Conservation (phyloP, 1,284 basidiomycete genomes). For the Cutaneotrichosporon dermatis region DNA sequence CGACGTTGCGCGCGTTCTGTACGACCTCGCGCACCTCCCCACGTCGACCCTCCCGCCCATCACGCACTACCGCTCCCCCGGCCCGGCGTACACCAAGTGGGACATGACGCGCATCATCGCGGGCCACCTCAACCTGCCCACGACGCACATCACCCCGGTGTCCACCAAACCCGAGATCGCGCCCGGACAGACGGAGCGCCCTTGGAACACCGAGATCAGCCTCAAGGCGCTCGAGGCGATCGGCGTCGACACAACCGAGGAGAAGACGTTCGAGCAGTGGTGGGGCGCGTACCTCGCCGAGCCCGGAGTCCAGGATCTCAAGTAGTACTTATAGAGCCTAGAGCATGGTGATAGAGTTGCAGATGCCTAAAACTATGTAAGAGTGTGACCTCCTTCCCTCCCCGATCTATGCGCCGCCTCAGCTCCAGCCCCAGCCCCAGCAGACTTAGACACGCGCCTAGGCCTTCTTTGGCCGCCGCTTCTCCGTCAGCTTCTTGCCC, state of each 20-base stretch:
- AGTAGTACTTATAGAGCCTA: background rate
- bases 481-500: constrained; percentile 38
- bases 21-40: constrained; percentile 42
- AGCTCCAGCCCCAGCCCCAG: too few species aligned
- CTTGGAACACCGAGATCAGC: constrained; percentile 46
- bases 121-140: constrained; percentile 35
- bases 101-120: constrained; percentile 50
- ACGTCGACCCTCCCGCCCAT: constrained; percentile 38
- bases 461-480: constrained; percentile 24
- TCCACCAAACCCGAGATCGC: constrained; percentile 27
- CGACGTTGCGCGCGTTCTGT: constrained; percentile 50
- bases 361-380: constrained; percentile 3
- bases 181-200: constrained; percentile 37
- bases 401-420: background rate
- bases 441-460: background rate
- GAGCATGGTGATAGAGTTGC: constrained; percentile 1
- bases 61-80: constrained; percentile 51
- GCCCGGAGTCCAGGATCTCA: background rate
- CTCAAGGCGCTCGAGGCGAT: constrained; percentile 32
- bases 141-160: constrained; percentile 39
- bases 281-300: constrained; percentile 31
- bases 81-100: constrained; percentile 51
- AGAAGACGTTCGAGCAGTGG: constrained; percentile 38
- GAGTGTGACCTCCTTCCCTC: background rate
- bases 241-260: constrained; percentile 37